Evolutionary conservation across 495 filamentous ascomycete genomes (phyloP).

Genomic region (Penicillium pancosmium): DNA sequence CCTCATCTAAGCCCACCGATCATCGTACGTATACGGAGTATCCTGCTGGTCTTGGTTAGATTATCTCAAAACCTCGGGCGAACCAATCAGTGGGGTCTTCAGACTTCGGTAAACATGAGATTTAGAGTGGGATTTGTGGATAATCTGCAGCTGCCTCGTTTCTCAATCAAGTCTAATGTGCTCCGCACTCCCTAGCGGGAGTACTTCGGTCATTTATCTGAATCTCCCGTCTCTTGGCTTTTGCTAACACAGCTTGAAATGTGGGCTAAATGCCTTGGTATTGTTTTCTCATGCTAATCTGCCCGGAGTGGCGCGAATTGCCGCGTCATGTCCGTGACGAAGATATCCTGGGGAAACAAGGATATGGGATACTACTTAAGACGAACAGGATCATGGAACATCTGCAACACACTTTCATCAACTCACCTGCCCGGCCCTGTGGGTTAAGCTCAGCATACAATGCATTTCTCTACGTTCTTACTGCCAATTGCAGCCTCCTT

Average conservation of each 20-base stretch:
- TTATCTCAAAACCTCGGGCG: not conserved
- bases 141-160: not conserved
- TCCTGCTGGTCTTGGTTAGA: not conserved
- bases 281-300: not conserved
- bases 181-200: not conserved
- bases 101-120: not conserved
- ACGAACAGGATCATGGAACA: not conserved
- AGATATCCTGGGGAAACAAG: not conserved
- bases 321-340: not conserved
- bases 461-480: not conserved
- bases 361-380: not conserved
- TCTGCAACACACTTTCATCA: not conserved
- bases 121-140: not conserved
- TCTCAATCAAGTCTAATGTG: not conserved
- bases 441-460: not conserved
- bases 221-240: not conserved
- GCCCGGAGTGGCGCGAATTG: not conserved
- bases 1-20: not conserved
- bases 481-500: slow-evolving; percentile 11
- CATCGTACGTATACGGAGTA: not conserved
- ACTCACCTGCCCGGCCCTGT: not conserved
- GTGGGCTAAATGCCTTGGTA: not conserved
- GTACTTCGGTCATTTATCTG: not conserved
- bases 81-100: not conserved
- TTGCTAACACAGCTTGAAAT: not conserved